Percentiles rank a stretch among this genome's conserved stretches.
Conservation (phyloP, 2,329 filamentous ascomycete species). For the Apiospora malaysiana region DNA sequence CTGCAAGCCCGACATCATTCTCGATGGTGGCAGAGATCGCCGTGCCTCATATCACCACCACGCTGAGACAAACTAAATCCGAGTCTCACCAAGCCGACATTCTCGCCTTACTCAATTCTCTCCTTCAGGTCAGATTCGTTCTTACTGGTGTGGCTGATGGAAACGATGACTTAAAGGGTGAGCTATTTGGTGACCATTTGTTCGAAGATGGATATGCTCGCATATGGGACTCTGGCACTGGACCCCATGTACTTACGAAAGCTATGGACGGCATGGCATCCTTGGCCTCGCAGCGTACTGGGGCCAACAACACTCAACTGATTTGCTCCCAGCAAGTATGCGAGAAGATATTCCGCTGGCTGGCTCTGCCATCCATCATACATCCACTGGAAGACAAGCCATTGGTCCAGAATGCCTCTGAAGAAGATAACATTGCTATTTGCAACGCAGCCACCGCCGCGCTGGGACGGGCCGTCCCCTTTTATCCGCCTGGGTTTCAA, state of each 20-base stretch:
- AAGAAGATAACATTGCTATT: conserved; percentile 29
- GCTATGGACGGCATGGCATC: conserved; percentile 37
- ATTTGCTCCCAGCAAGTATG: conserved; percentile 38
- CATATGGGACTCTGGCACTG: conserved; percentile 31
- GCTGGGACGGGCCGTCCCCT: conserved; percentile 34
- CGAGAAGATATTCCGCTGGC: conserved; percentile 33
- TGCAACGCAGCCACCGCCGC: conserved; percentile 34
- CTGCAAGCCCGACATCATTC: conserved; percentile 55
- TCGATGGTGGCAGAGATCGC: conserved; percentile 52
- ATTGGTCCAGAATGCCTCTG: conserved; percentile 25
- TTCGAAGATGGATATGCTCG: conserved; percentile 36
- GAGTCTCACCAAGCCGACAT: conserved; percentile 58
- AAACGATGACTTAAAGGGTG: conserved; percentile 32
- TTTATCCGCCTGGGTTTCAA: conserved; percentile 38
- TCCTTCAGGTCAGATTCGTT: conserved; percentile 44
- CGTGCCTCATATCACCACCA: conserved; percentile 54
- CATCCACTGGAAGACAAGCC: conserved; percentile 33
- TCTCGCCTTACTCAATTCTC: conserved; percentile 55
- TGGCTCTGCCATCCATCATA: conserved; percentile 35
- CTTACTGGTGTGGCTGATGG: conserved; percentile 37
- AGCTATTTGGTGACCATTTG: conserved; percentile 38
- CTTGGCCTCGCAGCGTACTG: conserved; percentile 35
- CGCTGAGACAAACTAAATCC: conserved; percentile 57
- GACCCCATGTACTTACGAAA: conserved; percentile 33
- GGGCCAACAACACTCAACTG: conserved; percentile 25